Base-by-base conservation (phyloP, 192 early-diverging fungal species). In the Coemansia brasiliensis region DNA sequence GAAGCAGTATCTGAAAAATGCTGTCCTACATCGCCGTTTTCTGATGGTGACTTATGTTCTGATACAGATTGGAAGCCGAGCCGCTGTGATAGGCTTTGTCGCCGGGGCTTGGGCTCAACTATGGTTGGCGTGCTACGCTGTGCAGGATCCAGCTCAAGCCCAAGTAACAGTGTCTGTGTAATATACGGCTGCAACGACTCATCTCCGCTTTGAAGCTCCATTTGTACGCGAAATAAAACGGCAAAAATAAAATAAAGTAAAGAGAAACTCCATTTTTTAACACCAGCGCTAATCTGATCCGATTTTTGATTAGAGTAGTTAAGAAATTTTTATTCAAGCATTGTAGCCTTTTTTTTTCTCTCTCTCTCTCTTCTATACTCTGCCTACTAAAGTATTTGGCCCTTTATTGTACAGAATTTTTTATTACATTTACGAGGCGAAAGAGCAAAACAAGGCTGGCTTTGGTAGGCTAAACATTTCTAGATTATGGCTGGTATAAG, bases 1-100 rank as follows among this genome's bases (percentile, higher is more conserved):
- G 39, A 12, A 8, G 15, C 42, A n/a, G 37, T 21, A 17, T 26
- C 55, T 27, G 46, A 39, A 9, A 26, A 21, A 27, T 49, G 17
- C 21, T 46, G 12, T 17, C 7, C 49, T 2, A 24, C 20, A 46
- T 25, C 25, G 45, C 8, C 15, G 38, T 48, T 38, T 57, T 24
- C 10, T 4, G 43, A 6, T 7, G 42, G 12, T 17, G 55, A 32
- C 18, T 21, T 11, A 18, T 16, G 22, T 7, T 45, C 9, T 22
- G 45, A 15, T 1, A 42, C 11, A 2, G 65, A 22, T 46, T 69
- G 67, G 21, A 74, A 46, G 17, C 76, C 76, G 1, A 79, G 59
- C 3, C 76, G 61, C 39, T 79, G 76, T 4, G 76, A 51, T 37
- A 79, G 70, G 40, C 76, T 79, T 51, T 41, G 65, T 46, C 69